Base-by-base conservation (phyloP, 2,329 filamentous ascomycete species). In the Pseudocercospora fijiensis region DNA sequence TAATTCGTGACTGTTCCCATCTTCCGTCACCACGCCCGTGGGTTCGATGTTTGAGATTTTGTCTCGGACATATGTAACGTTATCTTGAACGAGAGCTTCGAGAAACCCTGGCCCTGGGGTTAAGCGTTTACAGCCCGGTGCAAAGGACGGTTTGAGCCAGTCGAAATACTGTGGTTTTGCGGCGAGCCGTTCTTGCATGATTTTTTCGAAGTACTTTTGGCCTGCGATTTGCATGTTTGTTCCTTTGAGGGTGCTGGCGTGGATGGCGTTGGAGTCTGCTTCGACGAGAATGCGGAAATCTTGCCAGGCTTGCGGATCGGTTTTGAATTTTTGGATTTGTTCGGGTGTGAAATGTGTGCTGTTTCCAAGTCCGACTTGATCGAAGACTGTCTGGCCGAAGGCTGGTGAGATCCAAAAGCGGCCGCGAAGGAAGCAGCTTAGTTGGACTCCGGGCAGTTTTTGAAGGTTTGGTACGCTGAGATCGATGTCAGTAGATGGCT, bases 391-490 rank as follows among this genome's bases (percentile, higher is more conserved):
- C 33, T 75, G 73, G 4, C 64, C 81, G 77, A 61, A 86, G 83
- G 0, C 86, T 79, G 53, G 83, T 81, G 1, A 84, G 76, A 90
- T 85, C 88, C 88, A 91, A 0, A 88, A 90, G 26, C 80, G 83
- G 67, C 84, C 86, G 9, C 88, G 80, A 0, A 83, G 85, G 67
- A 89, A 90, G 74, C 88, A 85, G 65, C 88, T 84, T 0, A 90
- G 76, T 1, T 79, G 82, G 9, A 67, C 66, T 3, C 67, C 74
- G 49, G 60, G 22, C 2, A 68, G 71, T 28, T 68, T 72, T 68
- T 77, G 79, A 2, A 81, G 73, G 2, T 73, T 73, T 1, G 75
- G 73, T 2, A 80, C 75, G 20, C 58, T 61, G 37, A 3, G 16
- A 11, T n/a, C 3, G n/a, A 13, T 9, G 56, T 58, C 16, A 30